Base-by-base conservation (phyloP, 352 stramenopile genomes). In the Pythium scleroteichum region DNA sequence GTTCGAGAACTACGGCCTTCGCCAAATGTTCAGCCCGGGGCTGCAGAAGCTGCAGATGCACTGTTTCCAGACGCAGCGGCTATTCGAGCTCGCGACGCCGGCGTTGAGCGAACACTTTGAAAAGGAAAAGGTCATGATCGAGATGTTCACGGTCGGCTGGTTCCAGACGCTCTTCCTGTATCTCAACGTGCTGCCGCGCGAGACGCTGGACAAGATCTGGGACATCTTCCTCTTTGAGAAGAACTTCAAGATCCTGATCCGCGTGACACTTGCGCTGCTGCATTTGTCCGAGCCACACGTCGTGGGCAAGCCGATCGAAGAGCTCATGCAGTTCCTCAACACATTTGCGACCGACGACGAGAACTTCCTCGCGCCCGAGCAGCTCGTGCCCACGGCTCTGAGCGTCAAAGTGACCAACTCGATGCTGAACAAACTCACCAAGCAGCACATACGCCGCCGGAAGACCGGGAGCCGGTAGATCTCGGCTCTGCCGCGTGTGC, bases 161-260 rank as follows among this genome's bases (percentile, higher is more conserved):
- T 95, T 94, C 74, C 84, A 95, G 69, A 95, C 86, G 33, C 53
- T 95, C 26, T 95, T 90, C 53, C 68, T 94, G 29, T 95, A 95
- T 64, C 51, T 95, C 58, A 94, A 92, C 23, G 86, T 89, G 62
- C 69, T 95, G 17, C 86, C 86, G 10, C 62, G 69, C 38, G 76
- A 85, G 47, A 80, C 80, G 4, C 66, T 94, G 29, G 72, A 94
- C 62, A 74, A 79, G 45, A 82, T 95, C n/a, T 95, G 86, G 86
- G 85, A 95, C 44, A 79, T 95, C 16, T 94, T 95, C 50, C 50
- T 94, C 10, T 86, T 82, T 55, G 86, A 95, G 39, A 90, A 87
- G 55, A 93, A 77, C 64, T 93, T 79, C 79, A 95, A 95, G 72
- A 91, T 95, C 29, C 71, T 93, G 64, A 68, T 91, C 26, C 84